phyloP scores from a whole-genome alignment of 176 grass and related monocot genomes.

The Panicum miliaceum region DNA sequence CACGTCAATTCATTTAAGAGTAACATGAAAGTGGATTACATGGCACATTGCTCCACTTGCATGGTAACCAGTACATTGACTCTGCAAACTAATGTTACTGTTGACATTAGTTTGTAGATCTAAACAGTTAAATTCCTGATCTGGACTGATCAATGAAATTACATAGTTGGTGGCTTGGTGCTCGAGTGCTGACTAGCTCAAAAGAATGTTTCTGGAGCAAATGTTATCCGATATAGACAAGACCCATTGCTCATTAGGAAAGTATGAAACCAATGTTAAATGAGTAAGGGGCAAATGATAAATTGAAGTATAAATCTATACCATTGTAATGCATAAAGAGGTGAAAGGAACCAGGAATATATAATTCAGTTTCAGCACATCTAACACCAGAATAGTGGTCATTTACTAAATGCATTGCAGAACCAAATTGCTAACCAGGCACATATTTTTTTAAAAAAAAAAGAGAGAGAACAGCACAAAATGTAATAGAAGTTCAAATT shows the following conservation, averaged over 20 bases:
- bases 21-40: constrained; percentile 20
- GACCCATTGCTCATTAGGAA: background rate
- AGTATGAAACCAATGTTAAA: background rate
- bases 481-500: constrained; percentile 22
- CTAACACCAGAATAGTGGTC: background rate
- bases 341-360: background rate
- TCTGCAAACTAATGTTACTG: background rate
- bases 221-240: background rate
- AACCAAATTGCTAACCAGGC: background rate
- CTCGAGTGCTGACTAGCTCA: background rate
- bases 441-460: no score
- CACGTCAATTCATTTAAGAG: background rate
- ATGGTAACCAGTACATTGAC: constrained; percentile 7
- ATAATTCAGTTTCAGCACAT: background rate
- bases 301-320: background rate
- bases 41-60: constrained; percentile 2
- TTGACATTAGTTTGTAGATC: background rate
- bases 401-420: background rate
- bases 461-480: no score
- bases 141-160: constrained; percentile 19
- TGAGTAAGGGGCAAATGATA: background rate
- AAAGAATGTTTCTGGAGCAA: constrained; percentile 14
- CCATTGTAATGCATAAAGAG: background rate
- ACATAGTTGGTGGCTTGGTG: background rate
- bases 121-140: constrained; percentile 1